Percentiles rank a stretch among this genome's conserved stretches.
Conservation (phyloP, 2,329 filamentous ascomycete genomes). For the Pseudogymnoascus destructans region DNA sequence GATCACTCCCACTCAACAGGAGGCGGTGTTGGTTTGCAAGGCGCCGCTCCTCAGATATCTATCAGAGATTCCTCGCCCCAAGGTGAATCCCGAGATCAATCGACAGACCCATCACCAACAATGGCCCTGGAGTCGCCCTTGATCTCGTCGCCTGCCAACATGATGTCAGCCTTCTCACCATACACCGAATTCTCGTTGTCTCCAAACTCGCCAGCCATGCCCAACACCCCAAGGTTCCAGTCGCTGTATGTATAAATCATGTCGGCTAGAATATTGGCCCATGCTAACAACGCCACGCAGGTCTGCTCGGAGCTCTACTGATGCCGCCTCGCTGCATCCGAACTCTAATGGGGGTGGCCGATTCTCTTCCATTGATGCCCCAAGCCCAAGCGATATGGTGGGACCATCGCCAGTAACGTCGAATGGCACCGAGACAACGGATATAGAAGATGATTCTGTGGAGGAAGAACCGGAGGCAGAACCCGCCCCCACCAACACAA, state of each 20-base stretch:
- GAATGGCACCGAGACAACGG: conserved; percentile 69
- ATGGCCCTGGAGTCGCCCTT: conserved; percentile 53
- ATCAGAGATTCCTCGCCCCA: conserved; percentile 6
- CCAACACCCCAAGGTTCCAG: conserved; percentile 34
- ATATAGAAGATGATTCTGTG: conserved; percentile 65
- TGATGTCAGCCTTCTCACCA: conserved; percentile 40
- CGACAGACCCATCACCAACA: conserved; percentile 2
- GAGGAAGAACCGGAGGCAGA: conserved; percentile 40
- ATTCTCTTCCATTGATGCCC: conserved; percentile 24
- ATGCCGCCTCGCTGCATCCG: conserved; percentile 39
- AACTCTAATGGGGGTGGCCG: conserved; percentile 29
- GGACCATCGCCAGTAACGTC: conserved; percentile 78
- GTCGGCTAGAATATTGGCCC: not conserved
- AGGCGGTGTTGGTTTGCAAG: conserved; percentile 7
- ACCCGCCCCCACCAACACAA: conserved; percentile 26
- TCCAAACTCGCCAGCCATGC: conserved; percentile 37
- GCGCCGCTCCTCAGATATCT: conserved; percentile 3
- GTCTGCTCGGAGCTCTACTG: conserved; percentile 32
- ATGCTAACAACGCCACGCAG: conserved; percentile 5
- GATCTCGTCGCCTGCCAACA: conserved; percentile 46
- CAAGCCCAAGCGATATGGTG: conserved; percentile 55
- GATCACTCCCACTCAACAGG: not conserved
- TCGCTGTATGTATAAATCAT: conserved; percentile 33
- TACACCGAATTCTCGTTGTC: conserved; percentile 43
- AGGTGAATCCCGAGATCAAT: not conserved